Conservation (phyloP, 805 yeast species). For the Saccharomycopsis synnaedendra region DNA sequence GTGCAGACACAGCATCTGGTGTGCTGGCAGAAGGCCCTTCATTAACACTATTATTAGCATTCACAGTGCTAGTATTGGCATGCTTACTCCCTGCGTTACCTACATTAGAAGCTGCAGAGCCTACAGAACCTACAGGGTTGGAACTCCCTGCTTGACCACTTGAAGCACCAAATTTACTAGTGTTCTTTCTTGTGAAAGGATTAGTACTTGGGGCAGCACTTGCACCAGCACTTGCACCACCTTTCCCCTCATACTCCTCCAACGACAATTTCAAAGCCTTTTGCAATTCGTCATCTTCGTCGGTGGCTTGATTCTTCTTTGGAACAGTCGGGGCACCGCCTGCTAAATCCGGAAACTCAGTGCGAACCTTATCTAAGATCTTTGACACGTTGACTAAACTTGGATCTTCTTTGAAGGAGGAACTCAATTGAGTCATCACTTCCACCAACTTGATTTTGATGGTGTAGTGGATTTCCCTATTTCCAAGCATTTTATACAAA, state of each 20-base stretch:
- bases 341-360: constrained; percentile 28
- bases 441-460: constrained; percentile 41
- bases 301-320: constrained; percentile 20
- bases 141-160: not conserved
- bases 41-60: too few species aligned
- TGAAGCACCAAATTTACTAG: not conserved
- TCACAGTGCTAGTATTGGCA: not conserved
- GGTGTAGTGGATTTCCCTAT: constrained; percentile 45
- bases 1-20: constrained; percentile 13
- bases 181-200: constrained; percentile 18
- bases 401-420: constrained; percentile 62
- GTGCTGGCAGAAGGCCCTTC: not conserved
- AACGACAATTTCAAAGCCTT: constrained; percentile 67
- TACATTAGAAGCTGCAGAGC: not conserved
- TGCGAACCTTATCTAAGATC: constrained; percentile 39
- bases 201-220: not conserved
- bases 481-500: constrained; percentile 39
- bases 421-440: constrained; percentile 31
- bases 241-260: constrained; percentile 38
- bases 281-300: constrained; percentile 74
- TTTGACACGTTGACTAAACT: constrained; percentile 60
- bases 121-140: not conserved
- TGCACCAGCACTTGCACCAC: not conserved
- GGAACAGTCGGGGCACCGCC: constrained; percentile 4
- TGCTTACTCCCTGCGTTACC: not conserved